Base-by-base conservation (phyloP, 192 early-diverging fungal genomes). In the Coemansia sp. region DNA sequence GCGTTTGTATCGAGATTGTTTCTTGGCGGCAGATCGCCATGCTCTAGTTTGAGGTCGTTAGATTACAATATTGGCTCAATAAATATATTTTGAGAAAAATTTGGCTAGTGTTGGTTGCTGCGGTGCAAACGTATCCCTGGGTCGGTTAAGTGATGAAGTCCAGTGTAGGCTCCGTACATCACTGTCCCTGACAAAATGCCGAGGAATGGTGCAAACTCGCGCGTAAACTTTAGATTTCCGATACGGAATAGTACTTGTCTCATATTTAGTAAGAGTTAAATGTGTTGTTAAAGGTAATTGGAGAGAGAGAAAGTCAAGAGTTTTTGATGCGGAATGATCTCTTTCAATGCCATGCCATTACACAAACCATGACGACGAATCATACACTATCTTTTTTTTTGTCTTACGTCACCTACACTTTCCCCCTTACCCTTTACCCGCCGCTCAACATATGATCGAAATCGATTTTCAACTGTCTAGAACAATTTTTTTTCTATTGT, bases 151-250 rank as follows among this genome's bases (percentile, higher is more conserved):
- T 58, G 72, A 16, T 70, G 68, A 2, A 71, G 16, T 2, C 65
- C 77, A 2, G 77, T 79, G 60, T 67, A 74, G 0, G 43, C 39
- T n/a, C 77, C 77, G 12, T 70, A 79, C 10, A 44, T 8, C n/a
- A 62, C 5, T 13, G 65, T 57, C 5, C 64, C 60, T 3, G 64
- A 40, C 7, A 71, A 43, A 16, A 55, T 49, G 4, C 49, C 27
- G 5, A 79, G 4, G 36, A 79, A 33, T 13, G 72, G 68, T 8
- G 43, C 61, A 18, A 36, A 38, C 60, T 79, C 77, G 34, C n/a
- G 6, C 16, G 72, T 58, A 36, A 79, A 33, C 33, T 50, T 49
- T 40, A 79, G 15, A n/a, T 20, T 20, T 18, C 77, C 72, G n/a
- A 79, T n/a, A 2, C 61, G 53, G 68, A 74, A 79, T n/a, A 71